These are phyloP conservation scores for Boletellus sp. DNA, from an alignment of 768 basidiomycete species.

Conservation along the genomic window DNA sequence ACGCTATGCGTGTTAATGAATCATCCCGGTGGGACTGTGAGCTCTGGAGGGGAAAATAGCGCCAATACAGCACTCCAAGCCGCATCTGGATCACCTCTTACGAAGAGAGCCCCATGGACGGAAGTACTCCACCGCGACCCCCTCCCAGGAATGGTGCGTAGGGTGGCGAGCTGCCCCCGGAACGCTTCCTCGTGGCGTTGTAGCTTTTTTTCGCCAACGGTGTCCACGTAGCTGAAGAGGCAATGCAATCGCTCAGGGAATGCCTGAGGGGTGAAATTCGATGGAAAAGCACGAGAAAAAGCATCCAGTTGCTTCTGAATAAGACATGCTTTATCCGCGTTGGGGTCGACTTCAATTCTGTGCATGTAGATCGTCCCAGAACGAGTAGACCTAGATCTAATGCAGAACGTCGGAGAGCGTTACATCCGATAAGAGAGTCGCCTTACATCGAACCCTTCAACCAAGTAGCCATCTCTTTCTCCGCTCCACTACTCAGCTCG, in stretches of 20 bases:
- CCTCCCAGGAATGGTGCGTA: neutral
- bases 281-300: slow-evolving; percentile 8
- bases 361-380: slow-evolving; percentile 17
- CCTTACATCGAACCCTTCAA: slow-evolving; percentile 2
- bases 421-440: neutral
- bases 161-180: neutral
- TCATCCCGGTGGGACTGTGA: no score
- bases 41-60: slow-evolving; percentile 2
- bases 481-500: neutral
- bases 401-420: neutral
- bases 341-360: slow-evolving; percentile 3
- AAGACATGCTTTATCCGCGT: fast-evolving
- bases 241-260: slow-evolving; percentile 1
- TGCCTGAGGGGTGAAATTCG: neutral
- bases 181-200: neutral
- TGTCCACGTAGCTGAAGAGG: slow-evolving; percentile 6
- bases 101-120: neutral
- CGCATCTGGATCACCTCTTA: neutral
- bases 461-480: slow-evolving; percentile 3
- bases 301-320: slow-evolving; percentile 6
- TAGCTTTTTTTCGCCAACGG: fast-evolving
- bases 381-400: slow-evolving; percentile 7
- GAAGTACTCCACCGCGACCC: neutral
- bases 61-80: slow-evolving; percentile 12
- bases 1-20: no score